Conservation (phyloP, 1,284 basidiomycete species). For the Boletus albobrunnescens region DNA sequence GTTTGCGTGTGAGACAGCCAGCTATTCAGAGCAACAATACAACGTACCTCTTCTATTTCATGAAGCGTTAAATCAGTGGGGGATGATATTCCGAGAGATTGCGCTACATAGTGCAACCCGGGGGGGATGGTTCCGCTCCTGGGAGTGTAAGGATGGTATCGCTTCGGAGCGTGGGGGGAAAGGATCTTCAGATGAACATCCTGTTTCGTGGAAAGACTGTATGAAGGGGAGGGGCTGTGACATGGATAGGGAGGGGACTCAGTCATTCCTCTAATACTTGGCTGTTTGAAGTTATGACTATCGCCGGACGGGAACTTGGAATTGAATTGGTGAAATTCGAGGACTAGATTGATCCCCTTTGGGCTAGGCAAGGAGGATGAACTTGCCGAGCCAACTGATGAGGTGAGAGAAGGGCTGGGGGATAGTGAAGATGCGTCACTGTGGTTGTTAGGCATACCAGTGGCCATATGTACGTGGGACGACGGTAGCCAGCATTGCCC, state of each 20-base stretch:
- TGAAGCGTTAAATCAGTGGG: neutral
- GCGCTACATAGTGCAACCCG: neutral
- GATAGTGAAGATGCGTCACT: neutral
- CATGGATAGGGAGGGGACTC: no score
- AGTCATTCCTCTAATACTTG: neutral
- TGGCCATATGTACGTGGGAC: no score
- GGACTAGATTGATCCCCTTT: neutral
- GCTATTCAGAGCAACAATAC: neutral
- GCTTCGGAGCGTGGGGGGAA: no score
- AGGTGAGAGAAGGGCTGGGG: neutral
- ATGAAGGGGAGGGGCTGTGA: neutral
- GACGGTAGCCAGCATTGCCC: no score
- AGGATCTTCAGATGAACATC: no score
- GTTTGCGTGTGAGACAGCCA: neutral
- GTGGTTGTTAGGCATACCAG: no score
- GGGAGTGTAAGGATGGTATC: neutral
- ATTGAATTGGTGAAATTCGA: neutral
- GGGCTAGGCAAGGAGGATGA: neutral
- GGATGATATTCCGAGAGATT: neutral
- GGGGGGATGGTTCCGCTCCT: neutral
- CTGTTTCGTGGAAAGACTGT: neutral
- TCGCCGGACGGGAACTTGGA: neutral
- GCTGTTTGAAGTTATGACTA: neutral
- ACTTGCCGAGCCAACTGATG: neutral
- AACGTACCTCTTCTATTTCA: neutral